Base-by-base conservation (phyloP, 108 stramenopile species). In the Conticribra guillardii region DNA sequence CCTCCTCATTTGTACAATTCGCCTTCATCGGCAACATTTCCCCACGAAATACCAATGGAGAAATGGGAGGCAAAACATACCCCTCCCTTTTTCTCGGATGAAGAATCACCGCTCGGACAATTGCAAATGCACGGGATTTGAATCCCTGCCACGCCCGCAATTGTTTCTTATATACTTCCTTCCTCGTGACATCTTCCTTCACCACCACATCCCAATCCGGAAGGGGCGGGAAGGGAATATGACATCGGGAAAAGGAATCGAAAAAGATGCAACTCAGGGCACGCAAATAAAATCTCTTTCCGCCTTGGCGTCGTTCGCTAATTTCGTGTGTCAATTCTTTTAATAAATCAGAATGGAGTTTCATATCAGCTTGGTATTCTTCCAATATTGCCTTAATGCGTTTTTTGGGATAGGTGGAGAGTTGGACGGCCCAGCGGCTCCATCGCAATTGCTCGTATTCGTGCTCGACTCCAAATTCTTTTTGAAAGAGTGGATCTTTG, bases 201-300 rank as follows among this genome's bases (percentile, higher is more conserved):
- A 55, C 65, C 15, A 17, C 33, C 19, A 67, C 0, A 1, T 67
- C 37, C 65, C 65, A 67, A 14, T 4, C 9, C 1, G 65, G 65
- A 17, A 67, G 22, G 24, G 54, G 54, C 1, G 65, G 65, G 17
- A 27, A 9, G 9, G 65, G 65, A 7, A 67, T 31, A 28, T 54
- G 52, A 34, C 65, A 67, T 3, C 65, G 29, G 18, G 21, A 19
- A 26, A 67, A 67, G 4, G 65, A 23, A 54, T 67, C 65, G 27
- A 54, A 67, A 29, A 67, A 54, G 1, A 67, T 67, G 65, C 65
- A 67, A 55, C 54, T 67, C 65, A 67, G 54, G 5, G 65, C 65
- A 14, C 65, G 52, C 9, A 67, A 31, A 19, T 67, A 67, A 17
- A 67, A 67, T 54, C 65, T 17, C 33, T 32, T 54, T 1, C 65